Base-by-base conservation (phyloP, 352 stramenopile genomes). In the Phytophthora crassamura region DNA sequence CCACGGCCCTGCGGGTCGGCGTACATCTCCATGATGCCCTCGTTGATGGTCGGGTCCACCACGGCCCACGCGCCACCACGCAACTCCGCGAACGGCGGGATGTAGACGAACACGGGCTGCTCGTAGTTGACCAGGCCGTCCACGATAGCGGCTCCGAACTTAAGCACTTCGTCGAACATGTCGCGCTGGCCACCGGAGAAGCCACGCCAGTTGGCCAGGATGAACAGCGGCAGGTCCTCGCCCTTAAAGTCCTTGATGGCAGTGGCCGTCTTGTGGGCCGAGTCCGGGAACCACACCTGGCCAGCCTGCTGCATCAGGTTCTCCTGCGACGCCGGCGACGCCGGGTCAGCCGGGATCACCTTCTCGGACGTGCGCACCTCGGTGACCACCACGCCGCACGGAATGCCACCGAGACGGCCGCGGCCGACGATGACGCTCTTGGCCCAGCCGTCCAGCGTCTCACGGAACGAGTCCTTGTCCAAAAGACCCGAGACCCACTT, bases 111-210 rank as follows among this genome's bases (percentile, higher is more conserved):
- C 45, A 99, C 97, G 43, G 98, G 98, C 81, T 99, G 97, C 72
- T 98, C 89, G 78, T 98, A 99, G 51, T 91, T 94, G 39, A 99
- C 97, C 52, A 99, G 97, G 6, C 91, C 96, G 71, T 99, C 98
- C 41, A 99, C 98, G 75, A 99, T 99, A 45, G 98, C 89, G n/a
- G 96, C 97, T 36, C 98, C 98, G 73, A 99, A 99, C 82, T 99
- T 99, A 67, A 99, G 93, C 61, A 99, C 97, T 78, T 99, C 97
- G 74, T 99, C 97, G 79, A 99, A 99, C 98, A 99, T 99, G 72
- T 99, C 98, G 58, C 98, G 88, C 80, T 99, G 97, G 16, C 98
- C 98, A 50, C 98, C 98, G 30, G 95, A 99, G 82, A 99, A 99
- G 45, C 98, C 98, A 72, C 98, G 90, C 98, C 98, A 99, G 87